Base-by-base conservation (phyloP, 1,284 basidiomycete genomes). In the Ustilago shanxiensis region DNA sequence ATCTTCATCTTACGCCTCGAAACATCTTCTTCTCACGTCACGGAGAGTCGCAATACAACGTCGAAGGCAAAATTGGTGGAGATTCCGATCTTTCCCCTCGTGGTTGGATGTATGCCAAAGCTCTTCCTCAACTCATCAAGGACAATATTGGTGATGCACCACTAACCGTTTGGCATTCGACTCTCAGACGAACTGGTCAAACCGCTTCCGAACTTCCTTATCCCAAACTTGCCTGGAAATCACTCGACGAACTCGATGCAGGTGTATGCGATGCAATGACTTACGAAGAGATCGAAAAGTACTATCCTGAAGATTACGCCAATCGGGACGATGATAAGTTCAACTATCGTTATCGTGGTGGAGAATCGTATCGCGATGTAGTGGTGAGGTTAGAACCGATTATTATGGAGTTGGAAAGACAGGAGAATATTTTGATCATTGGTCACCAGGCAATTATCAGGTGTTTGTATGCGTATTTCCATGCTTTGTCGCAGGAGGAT, bases 201-300 rank as follows among this genome's bases (percentile, higher is more conserved):
- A 99, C 97, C 0, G 95, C 91, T 0, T 90, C 91, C 47, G 84
- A 90, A 74, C 88, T 99, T 14, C 91, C 93, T 0, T 98, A 95
- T 85, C 90, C 92, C 49, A 97, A 99, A 85, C 88, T 99, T 75
- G 98, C 95, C 0, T 99, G 97, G 97, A 99, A 99, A 87, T 95
- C 94, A 4, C 88, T 99, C 37, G 97, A 99, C 84, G 97, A 99
- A 87, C 89, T 99, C 13, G 97, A 99, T 86, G 97, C 97, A 3
- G 96, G 97, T 45, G 97, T 99, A 16, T 99, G 97, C 83, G 97
- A 99, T 87, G 95, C 93, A 14, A 99, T 99, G 97, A 99, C 97
- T 1, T 99, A 99, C 85, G 93, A 95, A 88, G 96, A 99, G 89
- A 98, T 99, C 66, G 96, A 95, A 62, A 66, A 65, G 51, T 85